Evolutionary conservation across 208 protist species (phyloP).

Genomic region (Trichomonas tenax): DNA sequence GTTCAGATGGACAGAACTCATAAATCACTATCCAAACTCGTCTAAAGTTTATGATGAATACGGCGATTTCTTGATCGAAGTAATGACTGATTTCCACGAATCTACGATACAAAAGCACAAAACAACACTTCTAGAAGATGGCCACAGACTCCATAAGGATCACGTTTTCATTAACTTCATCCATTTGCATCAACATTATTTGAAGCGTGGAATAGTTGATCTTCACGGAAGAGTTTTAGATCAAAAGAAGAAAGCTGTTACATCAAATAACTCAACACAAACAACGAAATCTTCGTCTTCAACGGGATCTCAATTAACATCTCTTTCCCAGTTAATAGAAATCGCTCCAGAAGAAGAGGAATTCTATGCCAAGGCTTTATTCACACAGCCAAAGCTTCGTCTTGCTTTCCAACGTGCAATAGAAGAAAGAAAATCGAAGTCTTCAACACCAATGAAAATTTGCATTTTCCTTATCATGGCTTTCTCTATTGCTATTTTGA

Average conservation of each 20-base stretch:
- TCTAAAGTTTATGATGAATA: background rate
- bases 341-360: background rate
- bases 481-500: background rate
- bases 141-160: background rate
- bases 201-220: background rate
- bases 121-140: background rate
- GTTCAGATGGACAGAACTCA: background rate
- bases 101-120: background rate
- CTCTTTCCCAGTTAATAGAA: background rate
- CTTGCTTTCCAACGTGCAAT: background rate
- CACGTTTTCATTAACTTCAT: background rate
- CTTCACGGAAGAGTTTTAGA: background rate
- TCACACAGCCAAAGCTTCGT: background rate
- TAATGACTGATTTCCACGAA: background rate
- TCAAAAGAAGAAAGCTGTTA: background rate
- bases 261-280: background rate
- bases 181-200: background rate
- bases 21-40: background rate
- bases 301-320: background rate
- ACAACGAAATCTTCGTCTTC: background rate
- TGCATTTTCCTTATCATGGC: background rate
- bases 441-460: background rate
- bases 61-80: background rate
- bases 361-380: background rate
- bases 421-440: background rate